phyloP scores from a whole-genome alignment of 2,329 filamentous ascomycete species.

The Myriosclerotinia scirpicola region DNA sequence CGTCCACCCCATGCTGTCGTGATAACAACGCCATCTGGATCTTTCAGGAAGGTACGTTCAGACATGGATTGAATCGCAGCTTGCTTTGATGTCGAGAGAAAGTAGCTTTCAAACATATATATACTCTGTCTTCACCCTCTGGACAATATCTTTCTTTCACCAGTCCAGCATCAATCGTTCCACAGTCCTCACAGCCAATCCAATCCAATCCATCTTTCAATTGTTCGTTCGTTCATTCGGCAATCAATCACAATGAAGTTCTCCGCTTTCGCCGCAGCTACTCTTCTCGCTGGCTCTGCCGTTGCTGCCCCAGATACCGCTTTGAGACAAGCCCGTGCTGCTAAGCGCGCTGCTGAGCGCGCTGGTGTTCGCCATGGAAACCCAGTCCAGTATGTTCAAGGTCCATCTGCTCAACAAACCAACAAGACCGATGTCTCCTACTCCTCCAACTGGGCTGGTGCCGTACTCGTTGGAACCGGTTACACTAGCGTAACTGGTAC shows the following conservation, averaged over 20 bases:
- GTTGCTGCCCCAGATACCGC: slow-evolving; percentile 49
- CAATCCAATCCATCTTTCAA: slow-evolving; percentile 14
- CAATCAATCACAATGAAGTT: slow-evolving; percentile 50
- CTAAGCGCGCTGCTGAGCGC: slow-evolving; percentile 31
- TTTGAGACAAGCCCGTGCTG: slow-evolving; percentile 42
- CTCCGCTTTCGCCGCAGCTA: slow-evolving; percentile 42
- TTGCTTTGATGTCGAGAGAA: neutral
- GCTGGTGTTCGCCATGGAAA: slow-evolving; percentile 33
- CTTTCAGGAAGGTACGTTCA: slow-evolving; percentile 21
- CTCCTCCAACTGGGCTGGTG: slow-evolving; percentile 60
- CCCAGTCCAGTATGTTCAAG: slow-evolving; percentile 40
- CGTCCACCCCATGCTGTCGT: neutral
- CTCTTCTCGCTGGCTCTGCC: slow-evolving; percentile 45
- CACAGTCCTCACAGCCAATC: slow-evolving; percentile 13
- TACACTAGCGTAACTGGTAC: slow-evolving; percentile 55
- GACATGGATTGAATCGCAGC: neutral
- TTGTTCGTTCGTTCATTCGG: slow-evolving; percentile 3
- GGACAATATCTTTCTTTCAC: slow-evolving; percentile 10
- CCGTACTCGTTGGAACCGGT: slow-evolving; percentile 51
- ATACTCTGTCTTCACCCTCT: slow-evolving; percentile 13
- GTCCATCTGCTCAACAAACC: slow-evolving; percentile 37
- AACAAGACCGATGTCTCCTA: slow-evolving; percentile 50
- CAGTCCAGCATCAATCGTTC: slow-evolving; percentile 21
- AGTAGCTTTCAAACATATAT: slow-evolving; percentile 16
- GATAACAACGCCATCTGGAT: slow-evolving; percentile 10